phyloP scores from a whole-genome alignment of 345 rosid genomes.

The Arabis hirsuta region DNA sequence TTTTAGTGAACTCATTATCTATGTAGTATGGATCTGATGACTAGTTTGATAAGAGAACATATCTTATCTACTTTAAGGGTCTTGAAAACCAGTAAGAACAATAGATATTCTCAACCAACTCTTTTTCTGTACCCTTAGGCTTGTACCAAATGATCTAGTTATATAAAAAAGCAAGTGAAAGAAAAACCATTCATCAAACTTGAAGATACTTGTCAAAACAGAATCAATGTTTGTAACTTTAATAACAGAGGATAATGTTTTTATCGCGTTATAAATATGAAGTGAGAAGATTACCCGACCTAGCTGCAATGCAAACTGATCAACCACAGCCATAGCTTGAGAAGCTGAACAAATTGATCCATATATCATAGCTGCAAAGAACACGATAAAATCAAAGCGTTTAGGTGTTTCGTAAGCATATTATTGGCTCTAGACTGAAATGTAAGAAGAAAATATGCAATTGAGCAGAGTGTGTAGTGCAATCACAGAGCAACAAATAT shows the following conservation, averaged over 20 bases:
- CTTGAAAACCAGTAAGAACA: no score
- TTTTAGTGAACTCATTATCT: no score
- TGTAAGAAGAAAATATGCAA: not conserved
- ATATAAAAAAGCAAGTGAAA: no score
- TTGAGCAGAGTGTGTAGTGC: not conserved
- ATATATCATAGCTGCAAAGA: constrained; percentile 57
- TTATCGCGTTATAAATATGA: not conserved
- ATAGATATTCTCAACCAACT: no score
- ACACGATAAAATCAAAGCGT: not conserved
- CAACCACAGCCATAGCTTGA: constrained; percentile 69
- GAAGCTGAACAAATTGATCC: constrained; percentile 80
- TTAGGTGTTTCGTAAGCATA: not conserved
- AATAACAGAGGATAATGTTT: not conserved
- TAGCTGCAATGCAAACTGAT: constrained; percentile 64
- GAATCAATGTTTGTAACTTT: not conserved
- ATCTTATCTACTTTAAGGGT: no score
- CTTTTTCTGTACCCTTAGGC: no score
- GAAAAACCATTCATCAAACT: no score
- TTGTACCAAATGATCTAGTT: no score
- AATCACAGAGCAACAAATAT: constrained; percentile 80
- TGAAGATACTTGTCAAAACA: not conserved
- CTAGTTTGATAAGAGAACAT: no score
- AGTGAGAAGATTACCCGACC: constrained; percentile 47
- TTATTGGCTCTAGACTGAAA: not conserved
- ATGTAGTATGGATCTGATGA: no score